Conservation (phyloP, 768 basidiomycete genomes). For the Agrocybe pediades region DNA sequence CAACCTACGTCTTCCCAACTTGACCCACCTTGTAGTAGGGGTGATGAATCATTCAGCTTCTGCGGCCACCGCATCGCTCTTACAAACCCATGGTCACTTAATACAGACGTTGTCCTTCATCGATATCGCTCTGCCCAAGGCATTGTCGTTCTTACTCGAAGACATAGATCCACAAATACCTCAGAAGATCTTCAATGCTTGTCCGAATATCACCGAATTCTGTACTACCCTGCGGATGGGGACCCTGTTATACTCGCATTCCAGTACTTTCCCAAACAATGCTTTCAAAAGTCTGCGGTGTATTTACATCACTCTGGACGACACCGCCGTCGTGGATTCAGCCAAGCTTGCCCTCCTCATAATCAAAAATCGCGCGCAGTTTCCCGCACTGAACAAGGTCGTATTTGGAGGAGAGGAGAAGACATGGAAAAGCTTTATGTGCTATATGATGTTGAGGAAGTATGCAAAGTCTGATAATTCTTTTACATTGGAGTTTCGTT, state of each 20-base stretch:
- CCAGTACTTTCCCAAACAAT: not conserved
- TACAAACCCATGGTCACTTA: not conserved
- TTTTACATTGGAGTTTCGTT: not conserved
- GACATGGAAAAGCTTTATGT: not conserved
- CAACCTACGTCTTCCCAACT: not conserved
- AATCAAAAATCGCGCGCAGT: too few relatives aligned
- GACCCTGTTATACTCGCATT: not conserved
- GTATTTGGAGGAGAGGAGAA: not conserved
- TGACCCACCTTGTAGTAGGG: not conserved
- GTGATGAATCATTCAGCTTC: too few relatives aligned
- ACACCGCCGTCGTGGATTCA: not conserved
- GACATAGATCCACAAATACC: not conserved
- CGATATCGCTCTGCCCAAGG: not conserved
- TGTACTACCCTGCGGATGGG: not conserved
- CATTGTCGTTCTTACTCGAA: not conserved
- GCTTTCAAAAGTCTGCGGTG: not conserved
- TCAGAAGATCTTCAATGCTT: not conserved
- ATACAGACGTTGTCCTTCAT: conserved; percentile 1
- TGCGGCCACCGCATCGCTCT: not conserved
- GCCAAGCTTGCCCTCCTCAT: too few relatives aligned
- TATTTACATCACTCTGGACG: conserved; percentile 4
- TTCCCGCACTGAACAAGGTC: conserved; percentile 3
- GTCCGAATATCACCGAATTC: conserved; percentile 5
- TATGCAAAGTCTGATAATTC: not conserved
- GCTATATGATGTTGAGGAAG: not conserved